These are phyloP conservation scores for Boletus rex-veris DNA, from an alignment of 768 basidiomycete genomes.

Conservation along the genomic window DNA sequence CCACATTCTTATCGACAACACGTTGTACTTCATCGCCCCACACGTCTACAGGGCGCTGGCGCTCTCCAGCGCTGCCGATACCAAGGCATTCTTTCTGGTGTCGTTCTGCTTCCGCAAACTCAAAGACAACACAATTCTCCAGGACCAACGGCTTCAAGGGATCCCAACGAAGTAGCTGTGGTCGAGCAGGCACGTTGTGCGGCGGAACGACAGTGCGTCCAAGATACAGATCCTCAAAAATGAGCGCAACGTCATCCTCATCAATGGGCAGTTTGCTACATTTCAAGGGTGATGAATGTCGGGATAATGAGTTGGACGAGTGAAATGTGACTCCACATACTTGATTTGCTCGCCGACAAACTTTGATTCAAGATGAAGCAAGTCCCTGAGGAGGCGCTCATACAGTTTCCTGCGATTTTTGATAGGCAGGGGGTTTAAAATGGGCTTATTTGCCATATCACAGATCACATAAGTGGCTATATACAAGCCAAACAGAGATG, in stretches of 20 bases:
- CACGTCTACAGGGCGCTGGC: constrained; percentile 46
- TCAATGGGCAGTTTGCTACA: constrained; percentile 71
- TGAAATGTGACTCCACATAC: constrained; percentile 36
- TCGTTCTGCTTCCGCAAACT: constrained; percentile 65
- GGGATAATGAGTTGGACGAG: not conserved
- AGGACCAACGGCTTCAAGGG: constrained; percentile 53
- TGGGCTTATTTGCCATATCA: constrained; percentile 79
- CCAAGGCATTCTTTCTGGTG: constrained; percentile 51
- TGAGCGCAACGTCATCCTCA: constrained; percentile 75
- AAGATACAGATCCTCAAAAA: constrained; percentile 86
- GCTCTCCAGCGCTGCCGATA: constrained; percentile 3
- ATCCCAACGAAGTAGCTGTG: constrained; percentile 83
- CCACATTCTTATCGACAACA: constrained; percentile 53
- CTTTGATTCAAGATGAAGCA: constrained; percentile 72
- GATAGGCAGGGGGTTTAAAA: constrained; percentile 78
- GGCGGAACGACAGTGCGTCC: constrained; percentile 80
- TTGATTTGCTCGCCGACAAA: constrained; percentile 57
- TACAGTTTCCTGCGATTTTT: constrained; percentile 85
- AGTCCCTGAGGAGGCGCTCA: constrained; percentile 70
- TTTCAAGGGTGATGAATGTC: not conserved
- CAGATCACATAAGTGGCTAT: constrained; percentile 87
- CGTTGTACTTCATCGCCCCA: constrained; percentile 67
- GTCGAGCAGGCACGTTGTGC: constrained; percentile 64
- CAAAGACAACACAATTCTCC: constrained; percentile 88
- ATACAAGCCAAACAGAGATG: constrained; percentile 87